Evolutionary conservation across 495 filamentous ascomycete genomes (phyloP).

Genomic region (Tuber indicum): DNA sequence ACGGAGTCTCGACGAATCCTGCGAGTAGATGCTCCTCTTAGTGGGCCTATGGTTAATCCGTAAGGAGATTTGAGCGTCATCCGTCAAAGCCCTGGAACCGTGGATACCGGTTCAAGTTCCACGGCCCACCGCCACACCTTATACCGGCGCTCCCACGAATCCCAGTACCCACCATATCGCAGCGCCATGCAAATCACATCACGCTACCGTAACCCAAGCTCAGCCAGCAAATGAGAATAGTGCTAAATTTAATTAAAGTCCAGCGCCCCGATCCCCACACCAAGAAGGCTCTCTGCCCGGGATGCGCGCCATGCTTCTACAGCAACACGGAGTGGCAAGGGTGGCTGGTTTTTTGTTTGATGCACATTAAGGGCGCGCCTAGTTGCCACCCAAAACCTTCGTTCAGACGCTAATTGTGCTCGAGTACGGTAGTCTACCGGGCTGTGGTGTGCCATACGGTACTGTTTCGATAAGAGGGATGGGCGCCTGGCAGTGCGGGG

Average conservation of each 20-base stretch:
- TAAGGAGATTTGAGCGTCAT: slow-evolving; percentile 11
- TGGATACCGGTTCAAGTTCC: not conserved
- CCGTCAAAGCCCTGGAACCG: too few relatives aligned
- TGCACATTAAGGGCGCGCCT: too few relatives aligned
- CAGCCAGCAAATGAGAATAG: not conserved
- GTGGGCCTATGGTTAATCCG: slow-evolving; percentile 6
- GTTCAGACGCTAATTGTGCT: too few relatives aligned
- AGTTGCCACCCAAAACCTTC: too few relatives aligned
- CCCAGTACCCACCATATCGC: not conserved
- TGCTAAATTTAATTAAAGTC: not conserved
- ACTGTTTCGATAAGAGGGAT: not conserved
- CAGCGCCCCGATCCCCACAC: not conserved
- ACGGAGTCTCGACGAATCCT: slow-evolving; percentile 17
- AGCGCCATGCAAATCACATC: not conserved
- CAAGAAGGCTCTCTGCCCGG: too few relatives aligned
- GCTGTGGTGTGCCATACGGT: not conserved
- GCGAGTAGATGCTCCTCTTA: not conserved
- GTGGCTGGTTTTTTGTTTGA: too few relatives aligned
- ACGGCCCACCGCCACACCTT: not conserved
- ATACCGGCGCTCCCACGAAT: not conserved
- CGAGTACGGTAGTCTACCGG: not conserved
- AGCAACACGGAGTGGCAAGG: too few relatives aligned
- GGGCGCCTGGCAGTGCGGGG: not conserved
- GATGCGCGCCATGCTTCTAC: too few relatives aligned
- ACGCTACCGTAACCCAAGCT: not conserved